Evolutionary conservation across 2,329 filamentous ascomycete species (phyloP), one percentile per base, ranked within the genome.

Genomic region (Fusarium falciforme): DNA sequence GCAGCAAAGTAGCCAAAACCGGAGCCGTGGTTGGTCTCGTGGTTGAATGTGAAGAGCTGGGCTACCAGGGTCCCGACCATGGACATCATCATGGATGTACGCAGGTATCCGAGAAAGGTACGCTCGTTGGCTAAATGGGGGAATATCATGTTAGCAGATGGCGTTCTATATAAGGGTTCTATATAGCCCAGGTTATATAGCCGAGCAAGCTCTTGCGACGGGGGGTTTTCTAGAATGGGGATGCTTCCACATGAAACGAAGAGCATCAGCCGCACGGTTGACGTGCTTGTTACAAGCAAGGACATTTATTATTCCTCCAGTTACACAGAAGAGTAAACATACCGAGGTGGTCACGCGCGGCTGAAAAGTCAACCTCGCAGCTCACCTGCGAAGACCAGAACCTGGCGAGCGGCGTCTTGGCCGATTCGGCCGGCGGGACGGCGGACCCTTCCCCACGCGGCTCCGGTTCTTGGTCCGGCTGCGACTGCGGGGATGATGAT

Each of bases 61-160:
- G 92, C 90, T 31, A 92, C 87, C 4, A 90, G 76, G 4, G 92
- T 89, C 20, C 92, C 92, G 22, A 91, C 83, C 83, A 93, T 91
- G 16, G 92, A 90, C 42, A 94, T 85, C n/a, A 89, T 86, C 40
- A 93, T 82, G 0, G 91, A 93, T 2, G 92, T 94, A 22, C 93
- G 89, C 33, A 94, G 86, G 80, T 94, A 94, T 33, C 88, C 91
- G 20, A 95, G 88, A 78, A 92, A 95, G 20, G 93, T 95, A 66
- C 93, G 86, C 82, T 95, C 92, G 64, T 94, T 88, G 40, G 93
- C 93, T 94, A 54, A 17, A 40, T 10, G 31, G 38, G 10, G 29
- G 40, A 44, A 44, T 40, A n/a, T n/a, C 17, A 44, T 27, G 38
- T 73, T 40, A 73, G 70, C 31, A 40, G 12, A 42, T 22, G 20